Evolutionary conservation across 2,329 filamentous ascomycete genomes (phyloP).

Genomic region (Pseudophaeomoniella oleicola): DNA sequence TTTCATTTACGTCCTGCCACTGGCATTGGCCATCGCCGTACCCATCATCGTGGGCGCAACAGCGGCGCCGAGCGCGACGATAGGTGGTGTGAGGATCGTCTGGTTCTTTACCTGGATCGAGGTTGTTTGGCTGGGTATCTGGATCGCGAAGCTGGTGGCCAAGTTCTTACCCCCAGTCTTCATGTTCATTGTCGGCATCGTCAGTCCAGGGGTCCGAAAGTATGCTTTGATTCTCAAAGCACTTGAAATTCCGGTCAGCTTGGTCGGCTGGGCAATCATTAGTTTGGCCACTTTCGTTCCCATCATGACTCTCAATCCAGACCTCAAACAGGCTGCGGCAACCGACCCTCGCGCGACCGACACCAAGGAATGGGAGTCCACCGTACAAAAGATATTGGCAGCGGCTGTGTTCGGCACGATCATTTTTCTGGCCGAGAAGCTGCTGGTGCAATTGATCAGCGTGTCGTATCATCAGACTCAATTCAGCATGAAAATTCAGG

Average conservation of each 20-base stretch:
- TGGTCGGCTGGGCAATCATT: slow-evolving; percentile 45
- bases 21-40: slow-evolving; percentile 43
- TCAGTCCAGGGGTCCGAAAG: slow-evolving; percentile 50
- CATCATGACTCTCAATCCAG: slow-evolving; percentile 29
- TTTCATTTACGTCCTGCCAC: slow-evolving; percentile 45
- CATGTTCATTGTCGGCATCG: slow-evolving; percentile 46
- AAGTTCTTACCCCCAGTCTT: slow-evolving; percentile 45
- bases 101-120: slow-evolving; percentile 54
- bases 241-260: slow-evolving; percentile 45
- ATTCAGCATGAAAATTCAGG: slow-evolving; percentile 59
- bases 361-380: slow-evolving; percentile 36
- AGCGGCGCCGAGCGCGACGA: slow-evolving; percentile 28
- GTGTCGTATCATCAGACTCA: slow-evolving; percentile 57
- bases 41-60: slow-evolving; percentile 50
- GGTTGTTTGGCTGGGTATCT: slow-evolving; percentile 49
- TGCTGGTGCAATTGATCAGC: slow-evolving; percentile 49
- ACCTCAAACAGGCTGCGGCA: slow-evolving; percentile 15
- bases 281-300: slow-evolving; percentile 45
- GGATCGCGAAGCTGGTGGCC: slow-evolving; percentile 46
- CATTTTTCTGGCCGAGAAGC: slow-evolving; percentile 43
- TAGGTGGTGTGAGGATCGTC: slow-evolving; percentile 40
- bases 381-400: slow-evolving; percentile 44
- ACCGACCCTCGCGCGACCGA: slow-evolving; percentile 12
- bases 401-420: slow-evolving; percentile 41
- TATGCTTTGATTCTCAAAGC: slow-evolving; percentile 44